Evolutionary conservation across 164 flowering plant species (phyloP).

Genomic region (Echeveria elegans): DNA sequence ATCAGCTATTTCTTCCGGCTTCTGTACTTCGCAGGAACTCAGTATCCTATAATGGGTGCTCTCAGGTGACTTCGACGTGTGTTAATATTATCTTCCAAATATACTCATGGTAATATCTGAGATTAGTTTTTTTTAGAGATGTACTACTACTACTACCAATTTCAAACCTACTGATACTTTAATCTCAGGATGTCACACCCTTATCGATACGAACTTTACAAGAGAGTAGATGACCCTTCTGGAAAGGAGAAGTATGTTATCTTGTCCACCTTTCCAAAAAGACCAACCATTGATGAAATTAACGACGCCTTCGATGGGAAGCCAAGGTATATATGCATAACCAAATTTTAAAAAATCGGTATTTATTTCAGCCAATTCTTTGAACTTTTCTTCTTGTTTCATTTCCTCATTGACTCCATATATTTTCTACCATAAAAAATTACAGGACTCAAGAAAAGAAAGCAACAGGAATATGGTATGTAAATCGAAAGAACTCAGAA

Average conservation of each 20-base stretch:
- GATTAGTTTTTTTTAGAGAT: neutral
- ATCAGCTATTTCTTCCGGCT: conserved; percentile 80
- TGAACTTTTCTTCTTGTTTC: neutral
- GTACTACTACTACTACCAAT: neutral
- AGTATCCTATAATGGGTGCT: conserved; percentile 96
- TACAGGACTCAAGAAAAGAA: conserved; percentile 46
- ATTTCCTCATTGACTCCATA: conserved; percentile 3
- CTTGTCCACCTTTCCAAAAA: conserved; percentile 44
- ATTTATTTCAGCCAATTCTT: neutral
- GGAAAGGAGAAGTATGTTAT: conserved; percentile 68
- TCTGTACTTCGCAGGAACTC: conserved; percentile 91
- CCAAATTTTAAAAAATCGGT: neutral
- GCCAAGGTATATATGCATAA: conserved; percentile 38
- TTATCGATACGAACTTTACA: conserved; percentile 63
- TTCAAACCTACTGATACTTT: neutral
- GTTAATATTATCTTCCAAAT: neutral
- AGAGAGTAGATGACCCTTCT: conserved; percentile 58
- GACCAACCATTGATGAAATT: conserved; percentile 57
- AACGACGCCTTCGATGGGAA: conserved; percentile 76
- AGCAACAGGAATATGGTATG: conserved; percentile 61
- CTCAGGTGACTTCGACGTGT: conserved; percentile 44
- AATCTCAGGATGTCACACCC: conserved; percentile 69
- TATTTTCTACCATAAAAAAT: conserved; percentile 6
- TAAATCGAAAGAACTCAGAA: neutral
- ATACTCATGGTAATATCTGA: neutral